Conservation (phyloP, 2,329 filamentous ascomycete genomes). For the Westerdykella aurantiaca region DNA sequence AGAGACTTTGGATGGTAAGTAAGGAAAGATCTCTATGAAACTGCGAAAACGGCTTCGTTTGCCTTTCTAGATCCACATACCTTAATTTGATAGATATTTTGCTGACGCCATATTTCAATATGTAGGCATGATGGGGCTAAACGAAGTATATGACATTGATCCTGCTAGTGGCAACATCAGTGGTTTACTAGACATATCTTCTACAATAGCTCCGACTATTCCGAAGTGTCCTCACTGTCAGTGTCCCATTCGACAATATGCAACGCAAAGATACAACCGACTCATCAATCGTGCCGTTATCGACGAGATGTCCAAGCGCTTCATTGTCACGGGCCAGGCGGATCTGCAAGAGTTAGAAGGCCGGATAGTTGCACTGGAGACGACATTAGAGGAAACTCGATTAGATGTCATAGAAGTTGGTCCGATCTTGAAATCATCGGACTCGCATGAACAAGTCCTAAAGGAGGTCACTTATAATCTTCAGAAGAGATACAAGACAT, state of each 20-base stretch:
- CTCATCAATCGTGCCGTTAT: constrained; percentile 36
- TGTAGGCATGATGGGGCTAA: too few species aligned
- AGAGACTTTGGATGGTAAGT: too few species aligned
- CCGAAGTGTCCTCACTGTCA: constrained; percentile 33
- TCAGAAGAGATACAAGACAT: too few species aligned
- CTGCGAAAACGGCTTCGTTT: too few species aligned
- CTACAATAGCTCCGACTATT: constrained; percentile 16
- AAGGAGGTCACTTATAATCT: too few species aligned
- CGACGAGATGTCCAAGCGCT: constrained; percentile 35
- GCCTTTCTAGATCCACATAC: too few species aligned
- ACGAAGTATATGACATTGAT: constrained; percentile 6
- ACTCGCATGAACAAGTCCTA: too few species aligned
- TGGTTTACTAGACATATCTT: constrained; percentile 21
- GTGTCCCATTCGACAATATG: constrained; percentile 27
- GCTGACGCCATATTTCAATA: too few species aligned
- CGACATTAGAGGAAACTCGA: constrained; percentile 13
- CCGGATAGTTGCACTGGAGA: constrained; percentile 11
- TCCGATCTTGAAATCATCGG: too few species aligned
- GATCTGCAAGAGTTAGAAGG: constrained; percentile 22
- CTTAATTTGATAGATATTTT: too few species aligned
- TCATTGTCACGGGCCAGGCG: constrained; percentile 27
- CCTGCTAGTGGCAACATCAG: constrained; percentile 20
- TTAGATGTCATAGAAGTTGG: not conserved
- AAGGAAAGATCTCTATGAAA: too few species aligned
- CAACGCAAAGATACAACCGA: constrained; percentile 35